Evolutionary conservation across 2,329 filamentous ascomycete species (phyloP), one percentile per base, ranked within the genome.

Genomic region (Cladosporium sphaerospermum): DNA sequence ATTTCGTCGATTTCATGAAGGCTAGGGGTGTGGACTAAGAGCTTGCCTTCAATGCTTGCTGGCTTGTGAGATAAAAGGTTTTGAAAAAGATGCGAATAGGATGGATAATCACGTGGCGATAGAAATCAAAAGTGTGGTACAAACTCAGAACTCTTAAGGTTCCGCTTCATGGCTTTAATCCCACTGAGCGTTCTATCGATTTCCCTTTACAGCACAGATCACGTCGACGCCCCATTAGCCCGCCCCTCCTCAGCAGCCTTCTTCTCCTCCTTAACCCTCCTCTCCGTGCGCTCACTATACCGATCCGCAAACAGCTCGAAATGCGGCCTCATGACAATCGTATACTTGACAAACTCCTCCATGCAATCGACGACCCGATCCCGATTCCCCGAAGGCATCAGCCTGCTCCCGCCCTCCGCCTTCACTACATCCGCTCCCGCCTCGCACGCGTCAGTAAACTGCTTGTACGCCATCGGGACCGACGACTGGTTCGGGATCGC

Each of bases 281-380:
- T 33, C 43, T 53, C 51, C 28, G 23, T 23, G 18, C 82, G 69
- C 65, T 86, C 83, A 63, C 83, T 85, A 56, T 72, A 85, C 8
- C 83, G 72, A 68, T 86, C 82, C 1, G 72, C 76, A 62, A 86
- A 85, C 2, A 85, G 65, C 23, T 75, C 75, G 57, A 84, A 76
- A 58, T 84, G 78, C 19, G 78, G 77, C 50, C 81, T 69, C 81
- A 86, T 84, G 1, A 86, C 57, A 28, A 86, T 75, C 0, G 81
- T 85, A 61, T 83, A 85, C 64, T 86, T 85, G 3, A 86, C 82
- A 66, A 86, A 78, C 65, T 86, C 84, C 68, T 86, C 83, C 78
- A 85, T 84, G 57, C 68, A 67, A n/a, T 65, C 63, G 0, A 65
- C 61, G 2, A 48, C 64, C 39, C 63, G 34, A 37, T 65, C 63